A percentile compares a stretch with the other conserved stretches of the same genome.
These are phyloP conservation scores for Reutealis trisperma DNA, from an alignment of 345 rosid species.

Conservation along the genomic window DNA sequence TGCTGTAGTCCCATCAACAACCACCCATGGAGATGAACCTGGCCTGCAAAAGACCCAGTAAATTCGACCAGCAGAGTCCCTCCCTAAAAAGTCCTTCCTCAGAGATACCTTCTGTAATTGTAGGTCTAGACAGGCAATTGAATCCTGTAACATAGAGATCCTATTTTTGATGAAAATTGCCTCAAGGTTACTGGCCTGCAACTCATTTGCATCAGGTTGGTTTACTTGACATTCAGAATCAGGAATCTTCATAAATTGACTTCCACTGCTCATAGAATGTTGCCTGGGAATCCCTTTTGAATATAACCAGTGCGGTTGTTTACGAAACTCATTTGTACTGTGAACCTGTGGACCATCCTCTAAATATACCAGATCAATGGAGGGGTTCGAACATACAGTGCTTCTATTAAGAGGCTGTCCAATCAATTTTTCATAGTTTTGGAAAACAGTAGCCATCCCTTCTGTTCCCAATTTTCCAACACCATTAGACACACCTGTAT, in stretches of 20 bases:
- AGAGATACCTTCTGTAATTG: conserved; percentile 25
- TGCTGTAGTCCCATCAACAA: conserved; percentile 28
- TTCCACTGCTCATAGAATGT: conserved; percentile 10
- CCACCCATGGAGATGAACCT: conserved; percentile 29
- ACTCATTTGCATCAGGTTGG: conserved; percentile 25
- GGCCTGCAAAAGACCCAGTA: conserved; percentile 41
- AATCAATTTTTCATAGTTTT: conserved; percentile 7
- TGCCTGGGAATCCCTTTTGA: conserved; percentile 7
- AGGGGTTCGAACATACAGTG: conserved; percentile 8
- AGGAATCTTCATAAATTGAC: conserved; percentile 8
- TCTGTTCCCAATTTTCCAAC: conserved; percentile 18
- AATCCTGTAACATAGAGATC: conserved; percentile 33
- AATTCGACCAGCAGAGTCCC: conserved; percentile 36
- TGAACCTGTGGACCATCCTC: conserved; percentile 21
- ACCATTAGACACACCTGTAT: conserved; percentile 12
- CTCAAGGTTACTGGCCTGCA: conserved; percentile 13
- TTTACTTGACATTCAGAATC: conserved; percentile 17
- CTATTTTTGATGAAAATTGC: conserved; percentile 19
- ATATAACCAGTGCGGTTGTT: conserved; percentile 14
- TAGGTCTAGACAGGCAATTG: conserved; percentile 29
- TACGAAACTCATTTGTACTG: conserved; percentile 9
- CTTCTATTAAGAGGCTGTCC: background rate
- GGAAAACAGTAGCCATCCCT: background rate
- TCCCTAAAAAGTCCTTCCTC: conserved; percentile 38
- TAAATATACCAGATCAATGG: conserved; percentile 3